Conservation (phyloP, 257 asterid species). For the Mentha longifolia region DNA sequence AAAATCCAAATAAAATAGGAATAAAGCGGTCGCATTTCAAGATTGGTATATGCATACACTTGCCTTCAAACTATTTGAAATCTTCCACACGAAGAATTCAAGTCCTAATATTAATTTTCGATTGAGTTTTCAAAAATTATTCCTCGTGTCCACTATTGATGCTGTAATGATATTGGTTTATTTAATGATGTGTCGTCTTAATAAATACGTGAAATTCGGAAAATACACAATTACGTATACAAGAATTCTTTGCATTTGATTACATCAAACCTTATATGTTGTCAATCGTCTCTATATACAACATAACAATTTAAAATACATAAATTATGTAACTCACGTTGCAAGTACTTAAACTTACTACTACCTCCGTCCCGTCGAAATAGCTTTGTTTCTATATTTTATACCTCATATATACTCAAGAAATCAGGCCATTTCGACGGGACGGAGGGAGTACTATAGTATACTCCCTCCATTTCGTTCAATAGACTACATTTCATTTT, state of each 20-base stretch:
- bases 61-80: background rate
- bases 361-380: too few species aligned
- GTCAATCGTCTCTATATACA: too few species aligned
- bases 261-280: too few species aligned
- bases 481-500: too few species aligned
- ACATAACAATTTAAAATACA: too few species aligned
- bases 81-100: slow-evolving; percentile 5
- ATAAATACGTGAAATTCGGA: background rate
- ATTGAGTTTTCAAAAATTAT: background rate
- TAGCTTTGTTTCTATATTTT: too few species aligned
- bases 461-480: too few species aligned
- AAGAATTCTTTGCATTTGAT: too few species aligned
- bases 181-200: background rate
- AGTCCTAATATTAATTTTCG: background rate
- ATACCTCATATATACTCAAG: too few species aligned
- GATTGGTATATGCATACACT: background rate
- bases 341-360: background rate
- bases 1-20: slow-evolving; percentile 32
- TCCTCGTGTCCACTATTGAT: background rate
- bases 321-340: background rate
- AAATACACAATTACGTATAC: background rate
- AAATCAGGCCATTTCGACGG: too few species aligned
- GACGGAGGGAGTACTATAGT: too few species aligned
- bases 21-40: slow-evolving; percentile 33
- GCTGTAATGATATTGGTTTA: background rate